Conservation (phyloP, 2,329 filamentous ascomycete species). For the Clarireedia paspali region DNA sequence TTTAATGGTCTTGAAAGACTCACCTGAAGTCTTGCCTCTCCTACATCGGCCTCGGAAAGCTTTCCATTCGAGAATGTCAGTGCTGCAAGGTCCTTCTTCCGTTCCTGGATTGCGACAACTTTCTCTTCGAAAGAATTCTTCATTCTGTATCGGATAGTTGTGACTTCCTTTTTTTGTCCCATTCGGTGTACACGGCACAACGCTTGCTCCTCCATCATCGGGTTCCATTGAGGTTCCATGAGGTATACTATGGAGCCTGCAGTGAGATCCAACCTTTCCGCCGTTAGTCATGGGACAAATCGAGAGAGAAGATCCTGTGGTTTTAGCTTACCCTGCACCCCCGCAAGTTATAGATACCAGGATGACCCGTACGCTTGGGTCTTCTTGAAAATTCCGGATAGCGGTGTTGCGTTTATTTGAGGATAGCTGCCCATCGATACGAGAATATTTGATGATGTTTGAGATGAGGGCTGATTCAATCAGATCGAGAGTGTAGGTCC, state of each 20-base stretch:
- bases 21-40: no score
- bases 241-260: not conserved
- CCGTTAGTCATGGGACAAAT: not conserved
- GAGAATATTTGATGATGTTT: not conserved
- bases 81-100: no score
- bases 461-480: not conserved
- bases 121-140: conserved; percentile 9
- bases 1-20: no score
- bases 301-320: not conserved
- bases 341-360: not conserved
- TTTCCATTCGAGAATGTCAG: no score
- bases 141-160: conserved; percentile 18
- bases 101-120: not conserved
- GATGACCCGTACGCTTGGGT: not conserved
- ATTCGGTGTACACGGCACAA: conserved; percentile 19
- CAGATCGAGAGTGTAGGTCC: not conserved
- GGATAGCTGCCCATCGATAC: not conserved
- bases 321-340: not conserved
- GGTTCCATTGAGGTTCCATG: conserved; percentile 22
- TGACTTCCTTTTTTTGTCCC: conserved; percentile 19
- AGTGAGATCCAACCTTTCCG: not conserved
- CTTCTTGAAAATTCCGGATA: not conserved
- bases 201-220: conserved; percentile 23
- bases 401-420: not conserved
- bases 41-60: no score